Conservation (phyloP, 768 basidiomycete genomes). For the Tulasnella sp. region DNA sequence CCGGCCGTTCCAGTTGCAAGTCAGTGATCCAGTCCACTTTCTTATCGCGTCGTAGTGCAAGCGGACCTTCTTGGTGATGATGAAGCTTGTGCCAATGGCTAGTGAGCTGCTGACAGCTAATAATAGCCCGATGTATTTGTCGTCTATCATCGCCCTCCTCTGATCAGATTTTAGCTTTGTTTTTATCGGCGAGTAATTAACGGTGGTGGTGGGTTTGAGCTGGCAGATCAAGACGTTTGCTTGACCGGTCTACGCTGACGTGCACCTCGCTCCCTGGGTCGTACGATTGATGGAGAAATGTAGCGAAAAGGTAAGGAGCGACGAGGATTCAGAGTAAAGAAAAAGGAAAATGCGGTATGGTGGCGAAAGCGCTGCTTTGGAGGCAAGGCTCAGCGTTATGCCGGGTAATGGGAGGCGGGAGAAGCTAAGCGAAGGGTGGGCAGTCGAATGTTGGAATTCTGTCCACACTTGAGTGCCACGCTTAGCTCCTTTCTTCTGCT, state of each 20-base stretch:
- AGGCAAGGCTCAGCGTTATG: not conserved
- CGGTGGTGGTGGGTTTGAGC: not conserved
- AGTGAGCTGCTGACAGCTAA: slow-evolving; percentile 77
- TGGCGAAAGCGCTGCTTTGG: not conserved
- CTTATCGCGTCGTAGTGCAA: not conserved
- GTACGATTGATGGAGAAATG: not conserved
- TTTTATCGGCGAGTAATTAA: not conserved
- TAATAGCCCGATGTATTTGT: slow-evolving; percentile 89
- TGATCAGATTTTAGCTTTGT: not conserved
- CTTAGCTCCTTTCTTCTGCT: not conserved
- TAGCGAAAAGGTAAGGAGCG: not conserved
- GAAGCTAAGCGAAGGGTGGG: not conserved
- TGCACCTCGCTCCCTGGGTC: not conserved
- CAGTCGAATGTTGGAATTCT: not conserved
- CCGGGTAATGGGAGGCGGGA: not conserved
- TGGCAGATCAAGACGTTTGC: not conserved
- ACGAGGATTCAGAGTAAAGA: not conserved
- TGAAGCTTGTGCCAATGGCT: slow-evolving; percentile 91
- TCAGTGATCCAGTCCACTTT: not conserved
- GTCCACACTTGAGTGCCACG: not conserved
- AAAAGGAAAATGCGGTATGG: not conserved
- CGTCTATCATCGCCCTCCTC: slow-evolving; percentile 54
- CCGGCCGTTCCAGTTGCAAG: not conserved
- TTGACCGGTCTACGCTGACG: not conserved
- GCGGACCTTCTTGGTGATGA: slow-evolving; percentile 95